Evolutionary conservation across 106 monocot genomes (phyloP), one percentile per base, ranked within the genome.

Genomic region (Phalaenopsis equestris): DNA sequence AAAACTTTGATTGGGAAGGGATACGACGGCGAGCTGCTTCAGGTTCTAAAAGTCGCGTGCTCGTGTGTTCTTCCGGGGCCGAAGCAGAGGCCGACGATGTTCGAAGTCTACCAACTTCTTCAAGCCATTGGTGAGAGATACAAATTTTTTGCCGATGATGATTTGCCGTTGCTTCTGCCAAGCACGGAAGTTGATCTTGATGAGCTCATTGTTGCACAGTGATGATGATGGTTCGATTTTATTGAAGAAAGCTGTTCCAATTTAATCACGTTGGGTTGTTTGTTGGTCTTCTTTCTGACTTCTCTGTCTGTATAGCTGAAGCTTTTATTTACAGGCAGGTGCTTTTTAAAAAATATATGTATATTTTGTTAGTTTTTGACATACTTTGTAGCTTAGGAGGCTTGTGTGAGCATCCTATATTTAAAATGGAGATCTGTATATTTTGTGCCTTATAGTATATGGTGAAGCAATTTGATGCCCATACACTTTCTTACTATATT

Each of bases 61-160:
- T 36, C 83, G 3, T 93, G 96, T 86, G 93, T 91, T 84, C 61
- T 85, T 8, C 81, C 89, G 42, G 82, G 79, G 16, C 88, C 89
- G 0, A 96, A 93, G 79, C 93, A 93, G 87, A 91, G 96, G 82
- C 96, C 96, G 0, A 87, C 89, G 4, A 91, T 96, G 96, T 96
- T 89, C 70, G 96, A 93, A 85, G 93, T 96, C 6, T 91, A 86
- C 84, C 96, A 96, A 75, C 76, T 96, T 67, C 56, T 96, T 23
- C 90, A 90, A 86, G 93, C 91, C 42, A 88, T 96, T 57, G 91
- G 91, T 6, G 96, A 93, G 84, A 84, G 23, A 30, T 93, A 93
- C 42, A 86, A 96, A 77, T 93, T 93, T 76, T 85, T 78, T 19
- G 37, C 77, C 17, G 88, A 86, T 21, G 88, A 92, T 67, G 92